Percentiles rank a stretch among this genome's conserved stretches.
Conservation (phyloP, 257 asterid genomes). For the Fraxinus anomala region DNA sequence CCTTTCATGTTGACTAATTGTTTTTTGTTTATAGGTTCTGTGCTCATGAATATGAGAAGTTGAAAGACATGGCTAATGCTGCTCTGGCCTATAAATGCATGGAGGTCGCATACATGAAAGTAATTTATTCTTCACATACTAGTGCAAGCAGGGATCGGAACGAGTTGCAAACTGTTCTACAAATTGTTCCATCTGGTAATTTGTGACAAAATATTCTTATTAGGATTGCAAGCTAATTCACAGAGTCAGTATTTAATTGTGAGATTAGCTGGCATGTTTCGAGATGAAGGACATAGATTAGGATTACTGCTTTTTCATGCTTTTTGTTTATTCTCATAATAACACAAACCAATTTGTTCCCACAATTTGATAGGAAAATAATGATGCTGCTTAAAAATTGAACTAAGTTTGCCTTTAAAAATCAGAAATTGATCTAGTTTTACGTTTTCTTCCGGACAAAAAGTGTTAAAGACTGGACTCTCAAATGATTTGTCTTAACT, state of each 20-base stretch:
- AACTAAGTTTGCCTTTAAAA: background rate
- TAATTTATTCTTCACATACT: slow-evolving; percentile 65
- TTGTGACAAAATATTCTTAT: slow-evolving; percentile 23
- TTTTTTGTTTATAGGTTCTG: slow-evolving; percentile 62
- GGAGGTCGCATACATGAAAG: slow-evolving; percentile 93
- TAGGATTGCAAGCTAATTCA: slow-evolving; percentile 15
- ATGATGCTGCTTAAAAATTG: slow-evolving; percentile 10
- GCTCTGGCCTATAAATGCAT: slow-evolving; percentile 91
- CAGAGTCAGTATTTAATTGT: background rate
- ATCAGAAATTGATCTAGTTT: slow-evolving; percentile 2
- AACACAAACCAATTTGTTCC: slow-evolving; percentile 6
- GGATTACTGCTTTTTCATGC: background rate
- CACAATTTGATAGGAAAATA: background rate
- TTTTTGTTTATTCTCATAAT: slow-evolving; percentile 11
- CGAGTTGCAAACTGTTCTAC: slow-evolving; percentile 76
- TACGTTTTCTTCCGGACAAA: background rate
- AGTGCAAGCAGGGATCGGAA: slow-evolving; percentile 71
- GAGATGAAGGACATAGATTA: slow-evolving; percentile 10
- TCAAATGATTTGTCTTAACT: background rate
- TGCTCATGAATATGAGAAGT: slow-evolving; percentile 89
- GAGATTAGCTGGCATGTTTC: background rate
- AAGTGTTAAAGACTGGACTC: background rate
- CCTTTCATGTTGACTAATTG: slow-evolving; percentile 30
- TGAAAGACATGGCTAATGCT: slow-evolving; percentile 88
- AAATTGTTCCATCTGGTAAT: slow-evolving; percentile 81